These are phyloP conservation scores for Luvunga scandens DNA, from an alignment of 345 rosid genomes.

Conservation along the genomic window DNA sequence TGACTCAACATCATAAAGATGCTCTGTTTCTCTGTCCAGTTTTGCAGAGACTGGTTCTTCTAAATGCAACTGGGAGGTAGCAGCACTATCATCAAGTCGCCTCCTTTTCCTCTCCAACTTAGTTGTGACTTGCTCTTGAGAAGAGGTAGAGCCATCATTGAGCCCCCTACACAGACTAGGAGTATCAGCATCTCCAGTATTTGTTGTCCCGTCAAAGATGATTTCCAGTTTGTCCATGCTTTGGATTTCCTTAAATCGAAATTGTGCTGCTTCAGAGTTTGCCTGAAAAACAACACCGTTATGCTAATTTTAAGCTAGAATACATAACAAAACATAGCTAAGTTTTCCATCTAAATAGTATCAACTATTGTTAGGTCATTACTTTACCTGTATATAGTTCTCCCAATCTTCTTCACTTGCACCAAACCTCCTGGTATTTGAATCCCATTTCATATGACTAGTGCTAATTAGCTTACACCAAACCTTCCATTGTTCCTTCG, in stretches of 20 bases:
- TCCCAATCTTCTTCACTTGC: slow-evolving; percentile 44
- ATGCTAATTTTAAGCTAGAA: background rate
- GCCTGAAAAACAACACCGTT: slow-evolving; percentile 25
- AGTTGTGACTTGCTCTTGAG: slow-evolving; percentile 28
- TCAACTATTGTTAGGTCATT: background rate
- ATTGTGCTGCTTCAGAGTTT: slow-evolving; percentile 35
- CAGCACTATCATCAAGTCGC: slow-evolving; percentile 12
- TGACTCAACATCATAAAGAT: slow-evolving; percentile 18
- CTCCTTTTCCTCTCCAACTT: slow-evolving; percentile 8
- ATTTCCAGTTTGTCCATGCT: slow-evolving; percentile 35
- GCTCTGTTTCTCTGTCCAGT: slow-evolving; percentile 9
- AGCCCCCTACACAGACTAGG: slow-evolving; percentile 26
- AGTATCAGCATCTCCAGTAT: slow-evolving; percentile 28
- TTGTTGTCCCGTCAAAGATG: slow-evolving; percentile 32
- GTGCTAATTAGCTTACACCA: slow-evolving; percentile 41
- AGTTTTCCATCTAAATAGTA: slow-evolving; percentile 7
- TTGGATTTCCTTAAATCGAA: slow-evolving; percentile 30
- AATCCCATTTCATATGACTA: slow-evolving; percentile 51
- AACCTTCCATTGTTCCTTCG: slow-evolving; percentile 47
- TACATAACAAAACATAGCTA: background rate
- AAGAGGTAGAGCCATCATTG: slow-evolving; percentile 14
- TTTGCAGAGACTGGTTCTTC: slow-evolving; percentile 30
- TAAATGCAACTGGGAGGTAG: slow-evolving; percentile 23
- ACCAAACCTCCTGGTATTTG: slow-evolving; percentile 27
- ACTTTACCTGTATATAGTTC: slow-evolving; percentile 25